Evolutionary conservation across 148 eudicot species (phyloP).

Genomic region (Rhododendron henanense): DNA sequence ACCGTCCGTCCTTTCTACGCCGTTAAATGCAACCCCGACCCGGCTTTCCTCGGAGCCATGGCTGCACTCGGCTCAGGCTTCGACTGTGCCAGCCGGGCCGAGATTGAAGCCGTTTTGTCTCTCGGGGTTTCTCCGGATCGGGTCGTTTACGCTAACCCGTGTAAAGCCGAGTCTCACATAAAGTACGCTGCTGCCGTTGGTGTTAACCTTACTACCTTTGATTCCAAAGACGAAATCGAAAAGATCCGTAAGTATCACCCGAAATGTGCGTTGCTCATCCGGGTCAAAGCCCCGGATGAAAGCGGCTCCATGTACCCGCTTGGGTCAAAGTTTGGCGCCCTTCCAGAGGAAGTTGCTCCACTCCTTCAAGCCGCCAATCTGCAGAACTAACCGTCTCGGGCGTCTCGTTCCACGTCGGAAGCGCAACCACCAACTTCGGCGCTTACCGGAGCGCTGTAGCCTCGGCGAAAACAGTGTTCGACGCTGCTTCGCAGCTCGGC

Average conservation of each 20-base stretch:
- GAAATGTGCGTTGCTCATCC: slow-evolving; percentile 16
- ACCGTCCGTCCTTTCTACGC: slow-evolving; percentile 23
- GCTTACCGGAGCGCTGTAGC: no score
- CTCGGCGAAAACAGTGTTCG: no score
- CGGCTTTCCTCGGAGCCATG: slow-evolving; percentile 9
- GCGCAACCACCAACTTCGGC: background rate
- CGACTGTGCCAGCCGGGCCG: slow-evolving; percentile 27
- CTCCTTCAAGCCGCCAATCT: slow-evolving; percentile 16
- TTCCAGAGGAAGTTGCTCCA: slow-evolving; percentile 21
- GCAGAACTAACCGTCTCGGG: slow-evolving; percentile 14
- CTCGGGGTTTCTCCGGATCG: slow-evolving; percentile 24
- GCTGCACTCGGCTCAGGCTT: slow-evolving; percentile 21
- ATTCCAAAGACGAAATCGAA: slow-evolving; percentile 15
- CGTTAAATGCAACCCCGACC: slow-evolving; percentile 26
- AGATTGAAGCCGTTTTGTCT: slow-evolving; percentile 18
- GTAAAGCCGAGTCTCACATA: slow-evolving; percentile 21
- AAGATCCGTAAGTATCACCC: slow-evolving; percentile 25
- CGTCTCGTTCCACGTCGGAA: slow-evolving; percentile 20
- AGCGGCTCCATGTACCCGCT: slow-evolving; percentile 15
- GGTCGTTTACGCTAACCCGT: slow-evolving; percentile 18
- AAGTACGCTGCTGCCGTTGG: slow-evolving; percentile 18
- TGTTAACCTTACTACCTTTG: slow-evolving; percentile 18
- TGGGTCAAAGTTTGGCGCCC: slow-evolving; percentile 20
- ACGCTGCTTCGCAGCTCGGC: slow-evolving; percentile 15
- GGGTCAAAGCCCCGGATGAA: slow-evolving; percentile 20